These are phyloP conservation scores for Quercus phellos DNA, from an alignment of 331 rosid species.

Conservation along the genomic window DNA sequence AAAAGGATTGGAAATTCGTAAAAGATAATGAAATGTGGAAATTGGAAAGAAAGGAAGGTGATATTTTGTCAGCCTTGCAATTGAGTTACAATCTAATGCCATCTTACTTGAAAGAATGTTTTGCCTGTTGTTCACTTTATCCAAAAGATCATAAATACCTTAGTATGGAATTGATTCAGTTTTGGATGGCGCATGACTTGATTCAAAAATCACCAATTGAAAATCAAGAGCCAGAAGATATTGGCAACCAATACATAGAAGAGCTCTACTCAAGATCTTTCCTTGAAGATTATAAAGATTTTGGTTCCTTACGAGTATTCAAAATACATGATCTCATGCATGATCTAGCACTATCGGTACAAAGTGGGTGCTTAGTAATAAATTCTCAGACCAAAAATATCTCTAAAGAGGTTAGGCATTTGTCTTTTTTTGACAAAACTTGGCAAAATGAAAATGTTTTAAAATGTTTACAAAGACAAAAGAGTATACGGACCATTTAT, in stretches of 20 bases:
- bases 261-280: constrained; percentile 23
- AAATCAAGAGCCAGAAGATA: not conserved
- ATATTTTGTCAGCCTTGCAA: constrained; percentile 11
- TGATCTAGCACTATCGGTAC: constrained; percentile 5
- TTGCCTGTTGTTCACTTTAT: constrained; percentile 12
- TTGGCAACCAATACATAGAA: not conserved
- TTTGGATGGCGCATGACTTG: constrained; percentile 31
- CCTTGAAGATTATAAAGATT: constrained; percentile 3
- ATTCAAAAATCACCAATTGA: constrained; percentile 8
- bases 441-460: no score
- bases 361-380: no score
- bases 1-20: constrained; percentile 7
- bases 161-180: not conserved
- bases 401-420: no score
- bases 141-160: constrained; percentile 2
- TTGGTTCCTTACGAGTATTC: not conserved
- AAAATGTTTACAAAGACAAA: no score
- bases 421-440: no score
- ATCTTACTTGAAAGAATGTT: constrained; percentile 17
- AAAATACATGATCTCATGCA: constrained; percentile 24
- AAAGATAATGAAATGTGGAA: constrained; percentile 20
- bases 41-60: not conserved
- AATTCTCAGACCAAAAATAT: no score
- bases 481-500: no score
- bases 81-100: constrained; percentile 33